Evolutionary conservation across 164 flowering plant genomes (phyloP), one percentile per base, ranked within the genome.

Genomic region (Chimonanthus praecox): DNA sequence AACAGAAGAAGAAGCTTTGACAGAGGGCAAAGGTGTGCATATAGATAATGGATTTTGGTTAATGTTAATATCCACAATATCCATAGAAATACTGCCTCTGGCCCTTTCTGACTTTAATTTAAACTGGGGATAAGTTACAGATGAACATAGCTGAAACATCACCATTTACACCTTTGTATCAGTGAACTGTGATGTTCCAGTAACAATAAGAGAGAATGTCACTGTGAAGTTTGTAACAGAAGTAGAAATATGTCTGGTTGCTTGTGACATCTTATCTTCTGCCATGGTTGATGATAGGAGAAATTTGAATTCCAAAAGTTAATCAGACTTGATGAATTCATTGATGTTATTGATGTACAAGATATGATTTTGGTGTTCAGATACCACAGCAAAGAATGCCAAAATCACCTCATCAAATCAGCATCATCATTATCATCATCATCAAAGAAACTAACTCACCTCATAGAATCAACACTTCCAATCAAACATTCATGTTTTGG

Each of bases 1-100:
- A 49, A 82, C 74, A 54, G 85, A 76, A 78, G 84, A 84, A 44
- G 78, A 68, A 58, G 71, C 73, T 44, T 33, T 18, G 45, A 71
- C 66, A 3, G 74, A 81, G 71, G 68, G 49, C 68, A 80, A 78
- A 83, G 89, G 93, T 87, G 81, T 21, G 81, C 47, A 67, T 64
- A 21, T 16, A 51, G 5, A 2, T 11, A 33, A 18, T 4, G 64
- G 66, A 69, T 51, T 20, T 7, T 49, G 58, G n/a, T 5, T 54
- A 44, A 48, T 66, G 9, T 9, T 13, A 20, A 5, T 9, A 18
- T 33, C 4, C 9, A 63, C 66, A 63, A 63, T 33, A 11, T 20
- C 33, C 66, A 63, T 21, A 33, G 18, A 63, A 33, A 63, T 63
- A 20, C 66, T 10, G 9, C 18, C 33, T 44, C 66, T 2, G 16